A percentile compares a stretch with the other conserved stretches of the same genome.
These are phyloP conservation scores for Quercus phellos DNA, from an alignment of 331 rosid species.

Conservation along the genomic window DNA sequence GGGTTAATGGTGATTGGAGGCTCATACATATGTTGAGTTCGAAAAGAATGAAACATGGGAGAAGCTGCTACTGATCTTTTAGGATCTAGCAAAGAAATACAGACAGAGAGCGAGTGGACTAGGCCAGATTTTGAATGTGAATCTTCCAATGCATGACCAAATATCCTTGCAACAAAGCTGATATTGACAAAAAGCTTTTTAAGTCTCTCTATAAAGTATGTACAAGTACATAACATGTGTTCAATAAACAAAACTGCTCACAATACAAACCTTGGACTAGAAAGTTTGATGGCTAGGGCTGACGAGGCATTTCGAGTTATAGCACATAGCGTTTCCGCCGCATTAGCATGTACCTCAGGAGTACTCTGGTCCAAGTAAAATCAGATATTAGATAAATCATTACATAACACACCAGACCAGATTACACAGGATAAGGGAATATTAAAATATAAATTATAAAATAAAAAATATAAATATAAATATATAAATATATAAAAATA, in stretches of 20 bases:
- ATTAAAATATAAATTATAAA: too few relatives aligned
- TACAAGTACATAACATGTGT: background rate
- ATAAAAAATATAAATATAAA: too few relatives aligned
- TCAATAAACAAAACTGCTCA: slow-evolving; percentile 5
- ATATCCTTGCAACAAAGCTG: slow-evolving; percentile 78
- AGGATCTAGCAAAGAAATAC: slow-evolving; percentile 95
- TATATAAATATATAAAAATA: background rate
- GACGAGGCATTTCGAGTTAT: slow-evolving; percentile 84
- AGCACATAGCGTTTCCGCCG: slow-evolving; percentile 86
- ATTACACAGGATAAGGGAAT: background rate
- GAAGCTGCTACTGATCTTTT: slow-evolving; percentile 61
- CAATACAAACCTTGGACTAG: slow-evolving; percentile 79
- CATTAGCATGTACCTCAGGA: slow-evolving; percentile 95
- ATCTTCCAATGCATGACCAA: slow-evolving; percentile 84
- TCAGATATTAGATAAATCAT: slow-evolving; percentile 4
- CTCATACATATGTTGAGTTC: slow-evolving; percentile 83
- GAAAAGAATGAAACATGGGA: slow-evolving; percentile 81
- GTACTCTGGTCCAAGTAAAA: slow-evolving; percentile 56
- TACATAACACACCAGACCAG: background rate
- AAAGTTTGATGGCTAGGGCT: slow-evolving; percentile 78
- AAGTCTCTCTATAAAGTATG: background rate
- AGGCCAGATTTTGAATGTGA: slow-evolving; percentile 75
- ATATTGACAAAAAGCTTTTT: slow-evolving; percentile 6
- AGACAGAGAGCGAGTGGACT: slow-evolving; percentile 82
- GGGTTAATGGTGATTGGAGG: slow-evolving; percentile 67